Evolutionary conservation across 2,329 filamentous ascomycete genomes (phyloP).

Genomic region (Erysiphe neolycopersici): DNA sequence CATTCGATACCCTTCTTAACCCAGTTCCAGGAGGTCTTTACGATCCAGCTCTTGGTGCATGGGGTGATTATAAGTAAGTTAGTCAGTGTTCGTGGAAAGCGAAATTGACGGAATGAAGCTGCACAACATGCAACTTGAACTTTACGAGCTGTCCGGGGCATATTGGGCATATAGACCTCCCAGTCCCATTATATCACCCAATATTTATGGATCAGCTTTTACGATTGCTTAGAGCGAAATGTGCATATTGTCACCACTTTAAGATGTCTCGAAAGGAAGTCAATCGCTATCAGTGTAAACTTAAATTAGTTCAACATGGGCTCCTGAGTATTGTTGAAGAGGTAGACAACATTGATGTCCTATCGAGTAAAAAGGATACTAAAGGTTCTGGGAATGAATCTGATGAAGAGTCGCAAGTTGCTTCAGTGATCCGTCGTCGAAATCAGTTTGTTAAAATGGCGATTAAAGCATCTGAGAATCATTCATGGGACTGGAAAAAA

Average conservation of each 20-base stretch:
- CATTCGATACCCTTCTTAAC: slow-evolving; percentile 80
- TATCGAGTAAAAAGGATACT: slow-evolving; percentile 5
- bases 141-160: slow-evolving; percentile 71
- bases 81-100: background rate
- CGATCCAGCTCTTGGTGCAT: slow-evolving; percentile 73
- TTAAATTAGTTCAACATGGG: slow-evolving; percentile 65
- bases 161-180: slow-evolving; percentile 81
- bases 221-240: slow-evolving; percentile 62
- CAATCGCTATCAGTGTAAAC: slow-evolving; percentile 57
- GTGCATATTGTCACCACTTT: slow-evolving; percentile 71
- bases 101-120: slow-evolving; percentile 24
- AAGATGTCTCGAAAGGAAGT: slow-evolving; percentile 52
- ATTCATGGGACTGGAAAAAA: slow-evolving; percentile 18
- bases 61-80: slow-evolving; percentile 55
- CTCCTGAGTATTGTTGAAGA: slow-evolving; percentile 38
- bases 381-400: slow-evolving; percentile 6
- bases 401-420: slow-evolving; percentile 14
- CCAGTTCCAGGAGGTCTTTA: slow-evolving; percentile 79
- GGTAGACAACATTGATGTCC: slow-evolving; percentile 17
- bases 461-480: slow-evolving; percentile 28
- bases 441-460: slow-evolving; percentile 46
- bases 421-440: slow-evolving; percentile 25
- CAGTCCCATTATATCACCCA: slow-evolving; percentile 84
- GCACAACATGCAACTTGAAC: slow-evolving; percentile 73
- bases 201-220: slow-evolving; percentile 84